Evolutionary conservation across 768 basidiomycete genomes (phyloP), one percentile per base, ranked within the genome.

Genomic region (Strobilomyces dryophilus): DNA sequence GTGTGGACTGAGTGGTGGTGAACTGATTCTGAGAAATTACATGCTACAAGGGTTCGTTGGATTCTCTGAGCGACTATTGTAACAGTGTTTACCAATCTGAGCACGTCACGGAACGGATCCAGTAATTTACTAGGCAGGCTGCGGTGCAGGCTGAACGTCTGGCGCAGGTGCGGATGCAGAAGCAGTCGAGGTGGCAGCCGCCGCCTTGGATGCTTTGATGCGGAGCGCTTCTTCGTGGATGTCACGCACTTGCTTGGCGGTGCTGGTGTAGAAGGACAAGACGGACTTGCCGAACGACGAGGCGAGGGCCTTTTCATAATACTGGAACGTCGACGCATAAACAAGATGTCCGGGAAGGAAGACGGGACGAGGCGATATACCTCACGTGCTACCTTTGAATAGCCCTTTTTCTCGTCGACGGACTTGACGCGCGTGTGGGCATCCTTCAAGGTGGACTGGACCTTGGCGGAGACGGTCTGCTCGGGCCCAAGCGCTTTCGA

Each of bases 171-270:
- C 53, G 0, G 54, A 8, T 12, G 49, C 27, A 8, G 56, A 44
- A 14, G 60, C 45, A 35, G 61, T 46, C 18, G 62, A 52, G 2
- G 66, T 14, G 6, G 62, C 43, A 11, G 62, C 24, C 0, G 54
- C 47, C 3, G 67, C 52, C 63, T 87, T 85, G 59, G 88, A 79
- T 51, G 75, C 79, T 26, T 84, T 82, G 62, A 98, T 91, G 29
- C 95, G 83, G 54, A 77, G 75, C 2, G 95, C 95, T 71, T 98
- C 95, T 64, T 94, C 91, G 65, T 97, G 94, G 45, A 98, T 94
- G 65, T 98, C 94, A 18, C 79, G 63, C 26, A 92, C 85, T 70
- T 95, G 90, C 74, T 97, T 98, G 18, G 85, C 78, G 8, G 92
- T 95, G 41, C 73, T 72, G 14, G 95, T 95, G 76, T 97, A 98